Evolutionary conservation across 2,329 filamentous ascomycete species (phyloP), one percentile per base, ranked within the genome.

Genomic region (Cordyceps farinosa): DNA sequence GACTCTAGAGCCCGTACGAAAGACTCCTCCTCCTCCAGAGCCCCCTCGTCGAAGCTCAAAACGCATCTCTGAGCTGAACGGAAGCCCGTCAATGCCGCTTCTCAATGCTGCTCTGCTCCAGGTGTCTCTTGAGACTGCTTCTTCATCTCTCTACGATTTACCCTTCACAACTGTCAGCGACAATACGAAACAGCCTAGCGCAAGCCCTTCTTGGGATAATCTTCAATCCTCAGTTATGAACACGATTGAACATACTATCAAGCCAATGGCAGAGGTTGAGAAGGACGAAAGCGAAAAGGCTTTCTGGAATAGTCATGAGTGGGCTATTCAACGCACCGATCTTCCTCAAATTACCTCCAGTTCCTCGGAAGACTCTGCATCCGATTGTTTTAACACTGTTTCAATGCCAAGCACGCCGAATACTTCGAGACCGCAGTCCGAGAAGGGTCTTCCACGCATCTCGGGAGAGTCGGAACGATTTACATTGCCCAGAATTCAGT

Each of bases 361-460:
- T 62, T 76, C 74, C 2, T 75, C 75, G 1, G 75, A 78, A 1
- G 75, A 75, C 8, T 77, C 76, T 4, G 74, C 73, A 57, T 77
- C 74, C 1, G 78, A 79, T 4, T 76, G 74, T 5, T 70, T 75
- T 13, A 75, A 73, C 22, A 75, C 76, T 6, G 62, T 71, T 0
- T 75, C 76, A 1, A 67, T 67, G 8, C 69, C 73, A 22, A 76
- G 76, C 61, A 79, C 78, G 5, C 78, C 77, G 0, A 72, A 77
- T 60, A 76, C 74, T 0, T 78, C 77, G 1, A 73, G 77, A 13
- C 75, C 78, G 0, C 74, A 78, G 54, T 80, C 77, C 1, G 76
- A 77, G 59, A 75, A 72, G 66, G 72, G 71, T 1, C 64, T 74
- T 22, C 68, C 71, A 0, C 68, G 59, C 15, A 54, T 34, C 32